Conservation (phyloP, 768 basidiomycete genomes). For the Boletus sensibilis region DNA sequence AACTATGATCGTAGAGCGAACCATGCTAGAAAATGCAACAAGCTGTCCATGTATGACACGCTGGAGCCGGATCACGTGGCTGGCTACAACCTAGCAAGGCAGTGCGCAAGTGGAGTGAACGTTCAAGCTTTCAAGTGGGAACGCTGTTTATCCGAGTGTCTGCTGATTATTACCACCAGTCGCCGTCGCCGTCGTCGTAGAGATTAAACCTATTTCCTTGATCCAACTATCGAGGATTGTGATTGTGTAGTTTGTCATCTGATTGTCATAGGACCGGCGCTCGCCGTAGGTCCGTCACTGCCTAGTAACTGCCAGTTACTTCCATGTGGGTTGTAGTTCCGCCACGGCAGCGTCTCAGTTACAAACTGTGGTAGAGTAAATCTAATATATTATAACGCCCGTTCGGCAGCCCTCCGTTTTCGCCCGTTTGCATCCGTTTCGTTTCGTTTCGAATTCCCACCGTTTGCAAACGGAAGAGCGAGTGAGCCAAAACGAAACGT, state of each 20-base stretch:
- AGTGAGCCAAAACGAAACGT: too few relatives aligned
- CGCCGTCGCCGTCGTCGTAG: background rate
- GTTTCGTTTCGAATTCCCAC: too few relatives aligned
- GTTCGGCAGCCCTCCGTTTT: too few relatives aligned
- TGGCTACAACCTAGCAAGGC: background rate
- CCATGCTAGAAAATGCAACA: slow-evolving; percentile 48
- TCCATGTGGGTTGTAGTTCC: too few relatives aligned
- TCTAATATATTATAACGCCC: too few relatives aligned
- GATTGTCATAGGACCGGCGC: background rate
- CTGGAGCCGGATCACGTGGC: slow-evolving; percentile 13
- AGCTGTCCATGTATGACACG: slow-evolving; percentile 1
- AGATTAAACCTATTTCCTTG: background rate
- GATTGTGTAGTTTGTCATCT: background rate
- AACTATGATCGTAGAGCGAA: slow-evolving; percentile 83
- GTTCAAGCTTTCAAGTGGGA: background rate
- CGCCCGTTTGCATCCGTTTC: too few relatives aligned
- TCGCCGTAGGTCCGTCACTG: background rate
- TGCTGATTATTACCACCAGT: background rate
- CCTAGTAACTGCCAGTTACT: too few relatives aligned
- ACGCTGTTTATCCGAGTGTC: background rate
- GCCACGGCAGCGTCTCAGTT: background rate
- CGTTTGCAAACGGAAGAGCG: too few relatives aligned
- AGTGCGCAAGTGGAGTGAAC: background rate
- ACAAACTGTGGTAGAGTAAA: too few relatives aligned
- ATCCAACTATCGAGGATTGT: background rate